Conservation (phyloP, 2,329 filamentous ascomycete species). For the Ophiostoma sp. region DNA sequence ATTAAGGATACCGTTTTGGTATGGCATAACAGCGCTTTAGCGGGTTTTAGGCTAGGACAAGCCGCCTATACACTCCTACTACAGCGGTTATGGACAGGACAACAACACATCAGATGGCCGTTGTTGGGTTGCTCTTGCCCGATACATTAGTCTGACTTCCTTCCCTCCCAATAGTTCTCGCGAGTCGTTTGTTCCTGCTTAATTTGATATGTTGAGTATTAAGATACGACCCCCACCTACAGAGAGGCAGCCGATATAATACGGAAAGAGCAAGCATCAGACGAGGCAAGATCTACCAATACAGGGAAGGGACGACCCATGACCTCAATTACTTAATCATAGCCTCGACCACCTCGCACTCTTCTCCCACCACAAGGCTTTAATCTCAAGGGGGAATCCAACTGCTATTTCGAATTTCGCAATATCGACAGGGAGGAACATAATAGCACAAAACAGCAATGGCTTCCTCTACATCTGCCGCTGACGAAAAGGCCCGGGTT, state of each 20-base stretch:
- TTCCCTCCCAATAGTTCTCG: not conserved
- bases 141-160: not conserved
- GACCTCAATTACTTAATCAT: not conserved
- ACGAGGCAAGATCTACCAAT: not conserved
- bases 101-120: not conserved
- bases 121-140: not conserved
- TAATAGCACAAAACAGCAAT: not conserved
- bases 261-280: not conserved
- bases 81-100: not conserved
- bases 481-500: not conserved
- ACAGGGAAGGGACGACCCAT: not conserved
- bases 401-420: too few species aligned
- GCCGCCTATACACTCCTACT: not conserved
- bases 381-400: too few species aligned
- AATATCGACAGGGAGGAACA: not conserved
- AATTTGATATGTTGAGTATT: not conserved
- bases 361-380: not conserved
- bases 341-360: not conserved
- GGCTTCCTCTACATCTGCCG: not conserved
- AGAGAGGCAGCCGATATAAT: not conserved
- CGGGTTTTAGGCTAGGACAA: not conserved
- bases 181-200: not conserved
- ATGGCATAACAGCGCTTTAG: too few species aligned
- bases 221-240: not conserved
- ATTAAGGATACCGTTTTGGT: not conserved